These are phyloP conservation scores for Aspergillus avenaceus DNA, from an alignment of 495 filamentous ascomycete genomes.

Conservation along the genomic window DNA sequence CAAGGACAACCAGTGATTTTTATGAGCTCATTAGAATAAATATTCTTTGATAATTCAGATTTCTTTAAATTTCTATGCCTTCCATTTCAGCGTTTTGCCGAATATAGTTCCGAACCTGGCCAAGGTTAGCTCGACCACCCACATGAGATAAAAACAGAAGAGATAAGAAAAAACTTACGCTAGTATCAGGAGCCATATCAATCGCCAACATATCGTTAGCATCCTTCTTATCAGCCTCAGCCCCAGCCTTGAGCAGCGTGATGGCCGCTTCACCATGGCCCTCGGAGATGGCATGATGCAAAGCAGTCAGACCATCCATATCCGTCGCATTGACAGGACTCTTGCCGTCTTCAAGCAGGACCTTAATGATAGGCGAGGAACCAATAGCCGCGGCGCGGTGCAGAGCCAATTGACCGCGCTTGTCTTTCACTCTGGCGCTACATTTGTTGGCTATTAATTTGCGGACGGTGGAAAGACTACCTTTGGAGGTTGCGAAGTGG, in stretches of 20 bases:
- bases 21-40: too few relatives aligned
- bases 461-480: slow-evolving; percentile 74
- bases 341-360: slow-evolving; percentile 67
- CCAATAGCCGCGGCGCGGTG: slow-evolving; percentile 91
- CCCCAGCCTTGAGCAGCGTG: slow-evolving; percentile 75
- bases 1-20: too few relatives aligned
- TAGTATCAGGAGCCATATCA: slow-evolving; percentile 78
- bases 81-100: slow-evolving; percentile 76
- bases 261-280: slow-evolving; percentile 90
- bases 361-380: slow-evolving; percentile 75
- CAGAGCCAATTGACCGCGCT: slow-evolving; percentile 77
- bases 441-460: slow-evolving; percentile 72
- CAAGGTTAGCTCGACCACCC: slow-evolving; percentile 2
- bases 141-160: slow-evolving; percentile 3
- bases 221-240: slow-evolving; percentile 77
- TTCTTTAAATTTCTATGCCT: slow-evolving; percentile 64
- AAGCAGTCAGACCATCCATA: slow-evolving; percentile 71
- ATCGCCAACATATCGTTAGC: slow-evolving; percentile 67
- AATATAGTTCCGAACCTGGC: slow-evolving; percentile 71
- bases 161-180: slow-evolving; percentile 41
- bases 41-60: too few relatives aligned
- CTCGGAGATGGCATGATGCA: slow-evolving; percentile 93
- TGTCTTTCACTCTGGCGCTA: slow-evolving; percentile 79
- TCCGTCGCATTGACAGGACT: slow-evolving; percentile 90
- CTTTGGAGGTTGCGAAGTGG: slow-evolving; percentile 89